Conservation (phyloP, 2,329 filamentous ascomycete species). For the Talaromyces sp. region DNA sequence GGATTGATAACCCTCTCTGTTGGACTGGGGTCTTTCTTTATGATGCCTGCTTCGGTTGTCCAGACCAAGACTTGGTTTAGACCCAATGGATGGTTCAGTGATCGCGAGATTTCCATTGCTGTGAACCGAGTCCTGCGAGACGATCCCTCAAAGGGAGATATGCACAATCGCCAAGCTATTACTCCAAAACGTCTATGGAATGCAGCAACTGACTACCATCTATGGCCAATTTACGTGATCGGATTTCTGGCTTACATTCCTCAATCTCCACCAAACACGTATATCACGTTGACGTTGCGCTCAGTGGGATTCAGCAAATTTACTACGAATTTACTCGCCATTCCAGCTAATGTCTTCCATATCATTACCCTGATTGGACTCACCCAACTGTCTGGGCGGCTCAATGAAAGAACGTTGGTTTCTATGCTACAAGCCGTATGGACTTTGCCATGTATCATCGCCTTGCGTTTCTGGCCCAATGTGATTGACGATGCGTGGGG, state of each 20-base stretch:
- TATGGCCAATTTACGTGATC: slow-evolving; percentile 18
- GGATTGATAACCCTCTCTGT: slow-evolving; percentile 1
- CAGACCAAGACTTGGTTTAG: slow-evolving; percentile 31
- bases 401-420: slow-evolving; percentile 51
- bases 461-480: slow-evolving; percentile 45
- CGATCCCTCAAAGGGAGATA: slow-evolving; percentile 50
- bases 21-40: slow-evolving; percentile 27
- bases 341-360: slow-evolving; percentile 21
- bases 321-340: slow-evolving; percentile 58
- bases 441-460: slow-evolving; percentile 49
- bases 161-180: slow-evolving; percentile 19
- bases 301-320: slow-evolving; percentile 55
- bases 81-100: slow-evolving; percentile 39
- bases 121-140: slow-evolving; percentile 56
- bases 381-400: slow-evolving; percentile 51
- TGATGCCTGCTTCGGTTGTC: slow-evolving; percentile 32
- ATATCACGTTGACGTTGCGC: slow-evolving; percentile 40
- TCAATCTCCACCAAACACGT: slow-evolving; percentile 27
- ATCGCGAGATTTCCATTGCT: slow-evolving; percentile 59
- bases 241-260: slow-evolving; percentile 42
- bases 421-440: slow-evolving; percentile 51
- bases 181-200: background rate
- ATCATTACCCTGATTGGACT: slow-evolving; percentile 47
- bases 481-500: slow-evolving; percentile 46
- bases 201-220: background rate